Base-by-base conservation (phyloP, 148 eudicot species). In the Fallopia convolvulus region DNA sequence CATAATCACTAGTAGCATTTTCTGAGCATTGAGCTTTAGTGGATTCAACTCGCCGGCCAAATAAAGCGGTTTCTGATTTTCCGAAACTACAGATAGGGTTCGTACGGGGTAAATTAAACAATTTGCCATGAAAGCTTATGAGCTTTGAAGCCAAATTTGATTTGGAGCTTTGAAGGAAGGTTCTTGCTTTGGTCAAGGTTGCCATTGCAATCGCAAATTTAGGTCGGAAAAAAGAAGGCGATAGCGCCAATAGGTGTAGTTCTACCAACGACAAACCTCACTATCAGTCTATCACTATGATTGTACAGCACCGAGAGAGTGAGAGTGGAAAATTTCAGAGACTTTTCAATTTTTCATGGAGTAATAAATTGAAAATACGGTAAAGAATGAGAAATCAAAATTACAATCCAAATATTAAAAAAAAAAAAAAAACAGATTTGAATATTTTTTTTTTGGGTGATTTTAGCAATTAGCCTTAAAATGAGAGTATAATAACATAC, bases 41-140 rank as follows among this genome's bases (percentile, higher is more conserved):
- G 8, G 88, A 89, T 71, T 80, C 83, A 58, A 81, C 86, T 76
- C 81, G 89, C 73, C 74, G 81, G 73, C 82, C 83, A 58, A 42
- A 58, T 17, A 82, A 81, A 76, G 63, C 79, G 81, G 82, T 39
- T 30, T 36, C 30, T 9, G 75, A 56, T 65, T 78, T 70, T 47
- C 75, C 42, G 6, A 77, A 74, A 70, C 3, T 13, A 33, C 76
- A 8, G 47, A n/a, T 44, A 63, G 84, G 83, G 81, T 48, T 79
- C 78, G 18, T 80, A 77, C 47, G 70, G n/a, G 82, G 56, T 60
- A 72, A 82, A 21, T 41, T 49, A 66, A 81, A 56, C 42, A 26
- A 39, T 42, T 74, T 50, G 70, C 77, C 77, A 81, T 40, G 74
- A 21, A 46, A 40, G 50, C 75, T 9, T 41, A 52, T 36, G 71